A percentile compares a stretch with the other conserved stretches of the same genome.
Conservation (phyloP, 1,284 basidiomycete species). For the Tilletia indica region DNA sequence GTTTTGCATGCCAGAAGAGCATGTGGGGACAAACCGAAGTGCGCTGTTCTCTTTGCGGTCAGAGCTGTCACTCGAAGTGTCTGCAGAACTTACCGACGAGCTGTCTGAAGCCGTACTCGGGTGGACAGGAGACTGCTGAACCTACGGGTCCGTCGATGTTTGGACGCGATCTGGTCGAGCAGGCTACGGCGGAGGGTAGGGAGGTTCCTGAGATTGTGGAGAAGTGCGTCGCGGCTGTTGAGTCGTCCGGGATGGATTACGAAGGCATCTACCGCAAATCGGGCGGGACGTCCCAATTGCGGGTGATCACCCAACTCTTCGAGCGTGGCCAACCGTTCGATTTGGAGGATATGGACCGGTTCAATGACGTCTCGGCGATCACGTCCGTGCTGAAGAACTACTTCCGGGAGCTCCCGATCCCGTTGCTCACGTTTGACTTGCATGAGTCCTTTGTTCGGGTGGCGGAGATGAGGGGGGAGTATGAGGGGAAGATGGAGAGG, state of each 20-base stretch:
- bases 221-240: slow-evolving; percentile 91
- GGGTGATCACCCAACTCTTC: slow-evolving; percentile 89
- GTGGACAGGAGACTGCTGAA: slow-evolving; percentile 34
- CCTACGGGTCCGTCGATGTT: slow-evolving; percentile 72
- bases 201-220: slow-evolving; percentile 84
- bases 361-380: slow-evolving; percentile 95
- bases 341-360: slow-evolving; percentile 76
- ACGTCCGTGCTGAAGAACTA: slow-evolving; percentile 97
- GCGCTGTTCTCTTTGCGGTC: slow-evolving; percentile 66
- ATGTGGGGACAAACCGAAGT: slow-evolving; percentile 92
- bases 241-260: slow-evolving; percentile 76
- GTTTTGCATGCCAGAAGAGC: slow-evolving; percentile 94
- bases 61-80: slow-evolving; percentile 45
- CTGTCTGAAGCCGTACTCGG: slow-evolving; percentile 41
- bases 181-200: slow-evolving; percentile 72
- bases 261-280: slow-evolving; percentile 97
- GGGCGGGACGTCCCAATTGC: slow-evolving; percentile 86
- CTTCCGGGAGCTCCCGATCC: slow-evolving; percentile 85
- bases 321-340: slow-evolving; percentile 90
- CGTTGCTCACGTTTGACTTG: slow-evolving; percentile 82
- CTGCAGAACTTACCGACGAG: slow-evolving; percentile 41
- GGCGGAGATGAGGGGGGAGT: slow-evolving; percentile 27
- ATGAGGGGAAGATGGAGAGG: slow-evolving; percentile 20
- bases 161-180: slow-evolving; percentile 79
- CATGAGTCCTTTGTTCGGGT: slow-evolving; percentile 77